Percentiles rank a stretch among this genome's conserved stretches.
phyloP scores from a whole-genome alignment of 1,139 yeast species.

The Lodderomyces parapsilosis region DNA sequence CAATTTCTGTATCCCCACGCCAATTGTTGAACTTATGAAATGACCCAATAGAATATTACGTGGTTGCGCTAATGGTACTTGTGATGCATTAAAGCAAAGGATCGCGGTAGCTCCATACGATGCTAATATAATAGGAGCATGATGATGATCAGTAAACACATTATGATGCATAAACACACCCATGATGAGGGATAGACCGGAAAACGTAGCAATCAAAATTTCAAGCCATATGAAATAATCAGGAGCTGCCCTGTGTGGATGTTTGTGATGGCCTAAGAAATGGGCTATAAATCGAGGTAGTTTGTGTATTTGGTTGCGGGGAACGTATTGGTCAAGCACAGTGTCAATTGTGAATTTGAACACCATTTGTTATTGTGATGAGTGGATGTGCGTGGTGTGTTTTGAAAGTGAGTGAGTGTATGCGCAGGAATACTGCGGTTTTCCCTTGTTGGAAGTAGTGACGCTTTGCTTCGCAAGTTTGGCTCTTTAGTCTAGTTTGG shows the following conservation, averaged over 20 bases:
- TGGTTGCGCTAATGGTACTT: conserved; percentile 68
- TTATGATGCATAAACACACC: conserved; percentile 47
- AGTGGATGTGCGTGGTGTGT: background rate
- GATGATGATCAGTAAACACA: conserved; percentile 37
- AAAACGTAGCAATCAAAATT: conserved; percentile 46
- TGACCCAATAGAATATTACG: conserved; percentile 60
- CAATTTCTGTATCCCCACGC: conserved; percentile 55
- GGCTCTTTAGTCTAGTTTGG: too few relatives aligned
- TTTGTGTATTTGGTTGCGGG: conserved; percentile 21
- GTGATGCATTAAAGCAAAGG: conserved; percentile 55
- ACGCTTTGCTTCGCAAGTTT: too few relatives aligned
- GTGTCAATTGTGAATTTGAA: conserved; percentile 44
- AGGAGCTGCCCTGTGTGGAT: conserved; percentile 24
- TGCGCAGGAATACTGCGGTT: background rate
- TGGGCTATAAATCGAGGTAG: conserved; percentile 30
- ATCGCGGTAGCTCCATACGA: conserved; percentile 69
- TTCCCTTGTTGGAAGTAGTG: too few relatives aligned
- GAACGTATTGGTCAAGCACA: conserved; percentile 26
- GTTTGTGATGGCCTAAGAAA: conserved; percentile 33
- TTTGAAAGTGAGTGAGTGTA: background rate
- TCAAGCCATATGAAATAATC: conserved; percentile 51
- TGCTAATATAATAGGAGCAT: conserved; percentile 59
- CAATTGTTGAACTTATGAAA: conserved; percentile 51
- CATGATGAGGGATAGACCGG: conserved; percentile 51
- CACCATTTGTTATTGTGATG: conserved; percentile 26